Percentiles rank a stretch among this genome's conserved stretches.
Conservation (phyloP, 441 rosid species). For the Syzygium malaccense region DNA sequence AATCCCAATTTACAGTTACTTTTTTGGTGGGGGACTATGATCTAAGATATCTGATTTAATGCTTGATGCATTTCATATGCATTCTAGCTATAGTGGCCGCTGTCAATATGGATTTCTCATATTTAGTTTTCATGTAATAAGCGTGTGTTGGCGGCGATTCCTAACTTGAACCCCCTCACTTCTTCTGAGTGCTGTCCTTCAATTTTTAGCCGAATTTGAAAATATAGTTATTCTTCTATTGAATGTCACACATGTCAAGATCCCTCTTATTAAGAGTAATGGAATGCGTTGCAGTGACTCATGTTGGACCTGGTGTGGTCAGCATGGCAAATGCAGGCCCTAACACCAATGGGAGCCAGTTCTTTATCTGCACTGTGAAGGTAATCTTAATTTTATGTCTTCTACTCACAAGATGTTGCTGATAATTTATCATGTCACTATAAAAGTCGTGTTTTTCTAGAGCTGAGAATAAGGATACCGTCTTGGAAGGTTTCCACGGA, state of each 20-base stretch:
- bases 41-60: not conserved
- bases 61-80: not conserved
- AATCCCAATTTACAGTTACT: not conserved
- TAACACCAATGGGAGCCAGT: slow-evolving; percentile 96
- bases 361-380: slow-evolving; percentile 95
- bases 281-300: slow-evolving; percentile 58
- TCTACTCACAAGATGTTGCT: not conserved
- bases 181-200: not conserved
- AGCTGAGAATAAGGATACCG: not conserved
- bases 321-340: slow-evolving; percentile 99
- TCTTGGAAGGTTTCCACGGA: not conserved
- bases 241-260: not conserved
- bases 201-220: not conserved
- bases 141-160: not conserved
- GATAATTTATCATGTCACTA: not conserved
- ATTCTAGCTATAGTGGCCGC: not conserved
- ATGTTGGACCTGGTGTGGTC: slow-evolving; percentile 82
- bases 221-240: not conserved
- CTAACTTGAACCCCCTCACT: not conserved
- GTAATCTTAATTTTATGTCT: slow-evolving; percentile 23
- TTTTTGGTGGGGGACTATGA: not conserved
- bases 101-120: not conserved
- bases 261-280: slow-evolving; percentile 1
- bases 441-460: not conserved
- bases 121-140: not conserved